phyloP scores from a whole-genome alignment of 257 asterid genomes.

The Solanum virginianum region DNA sequence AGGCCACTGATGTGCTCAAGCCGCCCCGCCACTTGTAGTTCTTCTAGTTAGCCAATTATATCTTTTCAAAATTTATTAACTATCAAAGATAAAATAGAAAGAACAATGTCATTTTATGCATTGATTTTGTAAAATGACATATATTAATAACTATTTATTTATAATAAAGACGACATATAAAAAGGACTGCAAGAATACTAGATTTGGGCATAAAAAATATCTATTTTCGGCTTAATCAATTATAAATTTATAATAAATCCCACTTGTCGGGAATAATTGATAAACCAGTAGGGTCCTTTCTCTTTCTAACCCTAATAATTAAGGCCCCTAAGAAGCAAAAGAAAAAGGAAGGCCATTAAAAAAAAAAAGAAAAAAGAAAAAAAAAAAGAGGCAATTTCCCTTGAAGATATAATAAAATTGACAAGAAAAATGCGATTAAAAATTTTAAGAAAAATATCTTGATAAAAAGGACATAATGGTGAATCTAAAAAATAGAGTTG shows the following conservation, averaged over 20 bases:
- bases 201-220: not conserved
- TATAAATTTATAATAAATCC: not conserved
- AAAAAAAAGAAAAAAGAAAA: not conserved
- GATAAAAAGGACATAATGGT: not conserved
- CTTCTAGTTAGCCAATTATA: no score
- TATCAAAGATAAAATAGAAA: no score
- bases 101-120: no score
- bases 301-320: not conserved
- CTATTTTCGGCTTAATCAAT: not conserved
- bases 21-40: no score
- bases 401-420: not conserved
- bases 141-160: no score
- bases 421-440: not conserved
- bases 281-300: not conserved
- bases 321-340: not conserved
- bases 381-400: not conserved
- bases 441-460: not conserved
- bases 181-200: not conserved
- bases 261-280: not conserved
- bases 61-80: no score
- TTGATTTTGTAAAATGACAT: no score
- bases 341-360: not conserved
- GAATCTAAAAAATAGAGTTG: not conserved
- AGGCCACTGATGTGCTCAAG: no score
- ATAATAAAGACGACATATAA: no score